Percentiles rank a stretch among this genome's conserved stretches.
Conservation (phyloP, 306 rosid species). For the Rosa rugosa region DNA sequence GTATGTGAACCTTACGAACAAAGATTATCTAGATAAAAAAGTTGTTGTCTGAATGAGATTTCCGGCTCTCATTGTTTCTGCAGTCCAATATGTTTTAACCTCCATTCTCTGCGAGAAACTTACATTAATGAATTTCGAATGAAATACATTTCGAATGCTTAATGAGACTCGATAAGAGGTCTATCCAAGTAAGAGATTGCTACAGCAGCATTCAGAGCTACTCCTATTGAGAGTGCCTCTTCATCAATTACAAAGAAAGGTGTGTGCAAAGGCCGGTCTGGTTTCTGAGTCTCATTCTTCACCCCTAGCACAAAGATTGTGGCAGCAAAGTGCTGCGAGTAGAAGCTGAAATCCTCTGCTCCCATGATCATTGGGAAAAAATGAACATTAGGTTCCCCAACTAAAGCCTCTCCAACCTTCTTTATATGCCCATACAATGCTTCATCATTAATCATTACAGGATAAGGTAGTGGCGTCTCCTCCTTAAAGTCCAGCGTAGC, state of each 20-base stretch:
- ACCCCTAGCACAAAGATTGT: conserved; percentile 39
- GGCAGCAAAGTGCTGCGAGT: conserved; percentile 39
- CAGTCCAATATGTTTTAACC: background rate
- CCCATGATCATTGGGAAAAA: conserved; percentile 34
- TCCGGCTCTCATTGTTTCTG: background rate
- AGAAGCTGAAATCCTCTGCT: conserved; percentile 59
- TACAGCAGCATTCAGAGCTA: conserved; percentile 51
- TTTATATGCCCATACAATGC: conserved; percentile 39
- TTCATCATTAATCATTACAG: conserved; percentile 41
- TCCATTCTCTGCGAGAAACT: background rate
- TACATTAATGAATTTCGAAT: background rate
- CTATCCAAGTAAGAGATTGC: conserved; percentile 47
- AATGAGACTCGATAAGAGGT: background rate
- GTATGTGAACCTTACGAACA: background rate
- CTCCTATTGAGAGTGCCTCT: conserved; percentile 50
- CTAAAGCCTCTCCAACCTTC: conserved; percentile 45
- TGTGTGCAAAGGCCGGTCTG: conserved; percentile 36
- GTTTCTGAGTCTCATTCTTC: conserved; percentile 32
- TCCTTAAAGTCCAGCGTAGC: conserved; percentile 52
- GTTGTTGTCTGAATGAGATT: background rate
- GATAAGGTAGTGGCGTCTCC: conserved; percentile 31
- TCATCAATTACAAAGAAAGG: conserved; percentile 45
- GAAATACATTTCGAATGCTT: background rate
- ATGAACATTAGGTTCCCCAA: conserved; percentile 43
- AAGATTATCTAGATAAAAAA: background rate